Evolutionary conservation across 1,284 basidiomycete species (phyloP).

Genomic region (Ceratobasidium sp.): DNA sequence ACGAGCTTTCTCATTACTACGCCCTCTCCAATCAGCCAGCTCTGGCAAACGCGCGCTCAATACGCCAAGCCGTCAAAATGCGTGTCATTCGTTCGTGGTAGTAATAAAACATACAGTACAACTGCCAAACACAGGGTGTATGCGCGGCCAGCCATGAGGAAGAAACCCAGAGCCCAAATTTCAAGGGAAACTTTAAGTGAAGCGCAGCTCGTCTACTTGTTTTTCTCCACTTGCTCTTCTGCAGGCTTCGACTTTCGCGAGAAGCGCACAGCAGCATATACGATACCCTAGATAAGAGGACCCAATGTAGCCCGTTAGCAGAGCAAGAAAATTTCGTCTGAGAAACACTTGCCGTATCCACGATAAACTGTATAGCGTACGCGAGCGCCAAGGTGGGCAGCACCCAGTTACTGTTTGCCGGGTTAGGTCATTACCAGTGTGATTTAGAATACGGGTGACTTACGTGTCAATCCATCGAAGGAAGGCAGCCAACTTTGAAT

Average conservation of each 20-base stretch:
- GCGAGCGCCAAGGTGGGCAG: neutral
- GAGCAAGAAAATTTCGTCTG: too few species aligned
- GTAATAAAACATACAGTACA: too few species aligned
- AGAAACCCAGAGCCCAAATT: too few species aligned
- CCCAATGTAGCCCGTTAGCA: too few species aligned
- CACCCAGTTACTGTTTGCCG: neutral
- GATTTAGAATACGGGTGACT: neutral
- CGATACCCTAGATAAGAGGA: neutral
- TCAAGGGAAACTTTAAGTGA: too few species aligned
- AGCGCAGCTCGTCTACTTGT: neutral
- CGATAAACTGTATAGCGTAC: neutral
- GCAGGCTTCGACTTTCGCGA: neutral
- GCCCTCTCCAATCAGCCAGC: too few species aligned
- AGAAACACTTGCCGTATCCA: neutral
- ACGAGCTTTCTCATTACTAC: too few species aligned
- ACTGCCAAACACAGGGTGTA: too few species aligned
- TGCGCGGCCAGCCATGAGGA: too few species aligned
- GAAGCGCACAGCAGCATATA: conserved; percentile 4
- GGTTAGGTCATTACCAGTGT: neutral
- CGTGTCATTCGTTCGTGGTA: too few species aligned
- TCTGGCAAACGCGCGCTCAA: too few species aligned
- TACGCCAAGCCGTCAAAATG: too few species aligned
- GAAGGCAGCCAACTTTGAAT: neutral
- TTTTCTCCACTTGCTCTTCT: neutral
- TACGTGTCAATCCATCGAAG: neutral